phyloP scores from a whole-genome alignment of 805 yeast species.

The Wickerhamiella alocasiicola region DNA sequence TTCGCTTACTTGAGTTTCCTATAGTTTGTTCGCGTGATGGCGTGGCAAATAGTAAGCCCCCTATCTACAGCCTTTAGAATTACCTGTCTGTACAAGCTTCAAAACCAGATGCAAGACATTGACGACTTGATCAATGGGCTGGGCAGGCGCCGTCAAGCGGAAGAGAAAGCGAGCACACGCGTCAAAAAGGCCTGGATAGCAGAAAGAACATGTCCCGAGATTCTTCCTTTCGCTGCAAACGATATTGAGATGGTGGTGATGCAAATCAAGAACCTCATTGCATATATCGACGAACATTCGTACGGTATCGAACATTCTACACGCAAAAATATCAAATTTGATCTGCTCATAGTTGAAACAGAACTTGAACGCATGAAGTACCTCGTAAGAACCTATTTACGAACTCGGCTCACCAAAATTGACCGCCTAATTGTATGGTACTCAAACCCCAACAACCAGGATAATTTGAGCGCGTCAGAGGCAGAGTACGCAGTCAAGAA shows the following conservation, averaged over 20 bases:
- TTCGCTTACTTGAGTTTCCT: too few species aligned
- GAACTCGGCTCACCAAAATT: constrained; percentile 61
- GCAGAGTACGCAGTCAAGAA: constrained; percentile 32
- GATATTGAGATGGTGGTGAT: constrained; percentile 46
- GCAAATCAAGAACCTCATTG: constrained; percentile 57
- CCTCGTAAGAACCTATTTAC: constrained; percentile 63
- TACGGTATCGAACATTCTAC: constrained; percentile 49
- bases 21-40: too few species aligned
- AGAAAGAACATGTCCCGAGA: constrained; percentile 77
- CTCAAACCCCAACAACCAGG: constrained; percentile 31
- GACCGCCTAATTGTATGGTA: constrained; percentile 57
- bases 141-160: constrained; percentile 7
- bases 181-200: constrained; percentile 62
- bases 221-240: constrained; percentile 58
- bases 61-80: too few species aligned
- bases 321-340: constrained; percentile 7
- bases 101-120: too few species aligned
- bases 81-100: too few species aligned
- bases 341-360: constrained; percentile 66
- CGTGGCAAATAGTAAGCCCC: not conserved
- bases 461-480: constrained; percentile 7
- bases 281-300: constrained; percentile 63
- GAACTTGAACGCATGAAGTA: constrained; percentile 82
- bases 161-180: constrained; percentile 11
- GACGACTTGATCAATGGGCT: constrained; percentile 18